Base-by-base conservation (phyloP, 1,139 yeast species). In the Blastobotrys elegans region DNA sequence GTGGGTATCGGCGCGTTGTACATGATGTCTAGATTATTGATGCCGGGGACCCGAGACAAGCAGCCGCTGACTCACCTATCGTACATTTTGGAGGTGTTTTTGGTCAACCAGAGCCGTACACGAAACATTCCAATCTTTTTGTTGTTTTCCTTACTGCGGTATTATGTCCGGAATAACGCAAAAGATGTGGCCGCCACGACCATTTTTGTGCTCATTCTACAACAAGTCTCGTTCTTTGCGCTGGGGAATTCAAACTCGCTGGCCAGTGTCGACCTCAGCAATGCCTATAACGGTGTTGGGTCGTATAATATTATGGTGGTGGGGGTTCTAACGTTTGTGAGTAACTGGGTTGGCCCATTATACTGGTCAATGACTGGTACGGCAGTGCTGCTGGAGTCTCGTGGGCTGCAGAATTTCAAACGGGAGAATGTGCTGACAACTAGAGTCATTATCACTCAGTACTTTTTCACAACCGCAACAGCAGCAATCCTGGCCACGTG, bases 231-330 rank as follows among this genome's bases (percentile, higher is more conserved):
- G 0, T 92, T 90, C 61, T 92, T 87, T 68, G 86, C 88, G 11
- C 75, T 84, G 67, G 97, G 97, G 0, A 88, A 87, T 48, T 89
- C 97, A 0, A 92, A 92, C 61, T 89, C 96, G 43, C 74, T 92
- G 56, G 94, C 97, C 0, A 84, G 97, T 0, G 81, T 92, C 21
- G 97, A 92, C 59, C 72, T 92, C 26, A 80, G 96, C 0, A 89
- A 92, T 62, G 90, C 97, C 0, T 92, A 92, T 63, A 92, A 92
- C 62, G 98, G 98, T 0, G 73, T 90, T 4, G 63, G 76, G 0
- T 74, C 73, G 31, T 94, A 89, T 61, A 79, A 83, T 54, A 76
- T 89, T 13, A 60, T 75, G n/a, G 60, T 78, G 5, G 96, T 92
- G 7, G 96, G 96, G 0, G 43, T 84, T 1, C 67, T 92, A 47